These are phyloP conservation scores for Phoenix roebelenii DNA, from an alignment of 176 grass and related monocot species.

Conservation along the genomic window DNA sequence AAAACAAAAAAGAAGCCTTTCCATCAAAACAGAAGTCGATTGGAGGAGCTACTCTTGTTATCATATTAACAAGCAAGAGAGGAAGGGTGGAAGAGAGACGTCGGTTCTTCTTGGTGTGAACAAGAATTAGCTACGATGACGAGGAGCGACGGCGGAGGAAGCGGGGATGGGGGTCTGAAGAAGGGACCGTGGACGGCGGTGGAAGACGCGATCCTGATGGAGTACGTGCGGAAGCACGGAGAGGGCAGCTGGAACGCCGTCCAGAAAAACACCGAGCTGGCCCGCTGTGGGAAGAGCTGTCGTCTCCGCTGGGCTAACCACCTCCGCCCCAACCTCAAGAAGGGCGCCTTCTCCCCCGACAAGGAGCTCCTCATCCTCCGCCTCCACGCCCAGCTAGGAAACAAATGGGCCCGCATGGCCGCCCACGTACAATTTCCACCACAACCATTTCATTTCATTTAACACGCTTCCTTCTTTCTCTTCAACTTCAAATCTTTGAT, in stretches of 20 bases:
- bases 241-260: slow-evolving; percentile 90
- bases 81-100: too few species aligned
- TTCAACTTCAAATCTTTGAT: not conserved
- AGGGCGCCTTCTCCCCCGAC: slow-evolving; percentile 71
- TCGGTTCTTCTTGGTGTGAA: too few species aligned
- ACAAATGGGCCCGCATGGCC: slow-evolving; percentile 78
- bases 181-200: slow-evolving; percentile 90
- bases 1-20: too few species aligned
- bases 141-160: slow-evolving; percentile 2
- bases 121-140: not conserved
- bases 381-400: slow-evolving; percentile 67
- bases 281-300: slow-evolving; percentile 91
- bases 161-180: slow-evolving; percentile 19
- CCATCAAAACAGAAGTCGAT: too few species aligned
- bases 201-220: slow-evolving; percentile 62
- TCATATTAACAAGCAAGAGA: too few species aligned
- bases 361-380: slow-evolving; percentile 71
- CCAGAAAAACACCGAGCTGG: slow-evolving; percentile 55
- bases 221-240: slow-evolving; percentile 73
- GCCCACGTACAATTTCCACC: slow-evolving; percentile 27
- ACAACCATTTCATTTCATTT: not conserved
- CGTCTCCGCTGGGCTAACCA: slow-evolving; percentile 90
- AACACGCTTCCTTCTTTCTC: not conserved
- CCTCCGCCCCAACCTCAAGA: slow-evolving; percentile 87
- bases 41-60: too few species aligned